Conservation (phyloP, 352 stramenopile genomes). For the Saprolegnia diclina region DNA sequence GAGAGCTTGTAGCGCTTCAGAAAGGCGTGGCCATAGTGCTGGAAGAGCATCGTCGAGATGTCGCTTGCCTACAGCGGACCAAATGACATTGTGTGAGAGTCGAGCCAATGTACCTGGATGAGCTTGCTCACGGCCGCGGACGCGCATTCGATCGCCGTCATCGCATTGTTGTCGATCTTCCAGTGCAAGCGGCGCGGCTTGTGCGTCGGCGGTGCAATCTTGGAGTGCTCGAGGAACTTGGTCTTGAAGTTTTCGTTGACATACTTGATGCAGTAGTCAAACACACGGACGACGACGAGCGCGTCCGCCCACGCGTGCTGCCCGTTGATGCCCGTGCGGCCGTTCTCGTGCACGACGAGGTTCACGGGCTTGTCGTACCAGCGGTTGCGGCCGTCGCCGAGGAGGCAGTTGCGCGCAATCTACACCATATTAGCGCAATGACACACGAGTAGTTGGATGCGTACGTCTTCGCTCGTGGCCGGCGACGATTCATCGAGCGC, state of each 20-base stretch:
- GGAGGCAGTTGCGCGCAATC: constrained; percentile 77
- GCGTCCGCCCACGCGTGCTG: constrained; percentile 98
- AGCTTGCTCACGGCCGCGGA: constrained; percentile 88
- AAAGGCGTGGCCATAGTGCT: constrained; percentile 87
- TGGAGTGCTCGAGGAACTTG: constrained; percentile 69
- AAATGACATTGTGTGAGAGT: no score
- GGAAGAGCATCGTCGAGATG: constrained; percentile 86
- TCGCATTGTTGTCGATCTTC: constrained; percentile 74
- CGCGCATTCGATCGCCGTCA: constrained; percentile 80
- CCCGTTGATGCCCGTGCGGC: constrained; percentile 91
- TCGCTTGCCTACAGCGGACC: constrained; percentile 81
- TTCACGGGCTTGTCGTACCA: constrained; percentile 99
- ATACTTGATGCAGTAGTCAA: constrained; percentile 92
- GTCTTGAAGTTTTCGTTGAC: constrained; percentile 88
- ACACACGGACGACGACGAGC: constrained; percentile 91
- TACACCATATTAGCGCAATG: constrained; percentile 11
- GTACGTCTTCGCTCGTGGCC: constrained; percentile 67
- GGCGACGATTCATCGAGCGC: constrained; percentile 87
- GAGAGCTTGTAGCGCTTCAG: constrained; percentile 94
- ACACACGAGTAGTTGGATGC: not conserved
- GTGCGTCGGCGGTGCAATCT: constrained; percentile 53
- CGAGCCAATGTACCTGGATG: constrained; percentile 71
- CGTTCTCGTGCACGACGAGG: constrained; percentile 95
- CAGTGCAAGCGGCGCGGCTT: constrained; percentile 73
- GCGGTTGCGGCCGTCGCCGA: constrained; percentile 90